phyloP scores from a whole-genome alignment of 2,329 filamentous ascomycete species.

The Aspergillus oerlinghausenensis region DNA sequence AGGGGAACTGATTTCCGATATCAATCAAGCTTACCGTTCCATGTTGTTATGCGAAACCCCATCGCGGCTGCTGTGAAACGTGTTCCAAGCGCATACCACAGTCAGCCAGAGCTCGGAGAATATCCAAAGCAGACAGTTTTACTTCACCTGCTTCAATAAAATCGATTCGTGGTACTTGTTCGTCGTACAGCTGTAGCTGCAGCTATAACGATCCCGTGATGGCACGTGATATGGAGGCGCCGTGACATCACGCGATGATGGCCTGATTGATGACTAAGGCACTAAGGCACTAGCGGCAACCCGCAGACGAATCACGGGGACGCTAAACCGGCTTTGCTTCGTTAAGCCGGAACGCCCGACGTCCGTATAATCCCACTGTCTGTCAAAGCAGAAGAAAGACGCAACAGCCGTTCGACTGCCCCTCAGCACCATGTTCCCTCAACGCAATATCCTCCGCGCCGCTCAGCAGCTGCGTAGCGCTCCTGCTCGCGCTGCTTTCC shows the following conservation, averaged over 20 bases:
- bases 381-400: constrained; percentile 7
- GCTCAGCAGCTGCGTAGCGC: constrained; percentile 55
- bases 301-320: constrained; percentile 24
- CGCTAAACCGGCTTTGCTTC: constrained; percentile 22
- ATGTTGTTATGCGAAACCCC: constrained; percentile 76
- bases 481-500: constrained; percentile 53
- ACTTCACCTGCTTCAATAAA: neutral
- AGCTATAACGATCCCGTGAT: neutral
- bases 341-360: constrained; percentile 21
- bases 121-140: neutral
- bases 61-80: constrained; percentile 43
- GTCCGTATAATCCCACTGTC: constrained; percentile 21
- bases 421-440: constrained; percentile 57
- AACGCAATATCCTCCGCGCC: constrained; percentile 59
- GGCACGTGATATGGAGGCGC: constrained; percentile 15
- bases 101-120: neutral
- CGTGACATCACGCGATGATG: constrained; percentile 26
- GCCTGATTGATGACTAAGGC: constrained; percentile 11
- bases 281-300: constrained; percentile 3
- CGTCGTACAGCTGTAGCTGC: neutral
- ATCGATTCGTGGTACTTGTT: neutral
- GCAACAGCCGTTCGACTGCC: constrained; percentile 9
- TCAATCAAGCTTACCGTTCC: constrained; percentile 63
- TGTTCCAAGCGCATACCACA: constrained; percentile 10
- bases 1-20: neutral